A percentile compares a stretch with the other conserved stretches of the same genome.
Conservation (phyloP, 73 alveolate species). For the Tetrahymena thermophila region DNA sequence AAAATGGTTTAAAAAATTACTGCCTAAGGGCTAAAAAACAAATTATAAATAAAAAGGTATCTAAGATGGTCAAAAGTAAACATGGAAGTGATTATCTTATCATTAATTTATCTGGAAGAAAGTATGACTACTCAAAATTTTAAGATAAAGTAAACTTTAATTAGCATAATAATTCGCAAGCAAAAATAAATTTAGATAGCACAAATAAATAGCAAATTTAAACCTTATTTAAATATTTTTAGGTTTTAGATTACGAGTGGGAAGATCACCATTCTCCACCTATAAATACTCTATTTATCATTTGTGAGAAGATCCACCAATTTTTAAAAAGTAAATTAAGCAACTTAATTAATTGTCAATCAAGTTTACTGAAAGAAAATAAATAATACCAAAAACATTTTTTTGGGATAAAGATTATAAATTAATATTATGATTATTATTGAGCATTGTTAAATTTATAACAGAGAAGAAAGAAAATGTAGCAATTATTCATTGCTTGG, state of each 20-base stretch:
- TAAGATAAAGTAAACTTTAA: conserved; percentile 46
- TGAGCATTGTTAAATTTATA: not conserved
- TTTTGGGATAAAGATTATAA: not conserved
- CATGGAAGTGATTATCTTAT: conserved; percentile 72
- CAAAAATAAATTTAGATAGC: not conserved
- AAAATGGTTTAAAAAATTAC: not conserved
- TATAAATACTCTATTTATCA: conserved; percentile 60
- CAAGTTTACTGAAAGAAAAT: not conserved
- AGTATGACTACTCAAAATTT: conserved; percentile 70
- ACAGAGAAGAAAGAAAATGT: conserved; percentile 50
- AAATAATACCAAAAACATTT: not conserved
- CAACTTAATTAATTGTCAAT: not conserved
- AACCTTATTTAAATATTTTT: not conserved
- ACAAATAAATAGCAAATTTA: too few relatives aligned
- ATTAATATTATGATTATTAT: not conserved
- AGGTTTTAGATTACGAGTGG: conserved; percentile 56
- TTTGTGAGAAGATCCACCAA: conserved; percentile 66
- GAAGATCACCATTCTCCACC: conserved; percentile 91
- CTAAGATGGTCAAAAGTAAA: conserved; percentile 59
- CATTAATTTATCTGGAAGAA: conserved; percentile 73
- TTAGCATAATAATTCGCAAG: not conserved
- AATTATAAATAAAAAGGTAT: conserved; percentile 11
- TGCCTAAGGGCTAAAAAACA: not conserved
- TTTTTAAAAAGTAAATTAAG: not conserved
- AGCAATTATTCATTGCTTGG: conserved; percentile 67